These are phyloP conservation scores for Vigna nakashimae DNA, from an alignment of 306 rosid genomes.

Conservation along the genomic window DNA sequence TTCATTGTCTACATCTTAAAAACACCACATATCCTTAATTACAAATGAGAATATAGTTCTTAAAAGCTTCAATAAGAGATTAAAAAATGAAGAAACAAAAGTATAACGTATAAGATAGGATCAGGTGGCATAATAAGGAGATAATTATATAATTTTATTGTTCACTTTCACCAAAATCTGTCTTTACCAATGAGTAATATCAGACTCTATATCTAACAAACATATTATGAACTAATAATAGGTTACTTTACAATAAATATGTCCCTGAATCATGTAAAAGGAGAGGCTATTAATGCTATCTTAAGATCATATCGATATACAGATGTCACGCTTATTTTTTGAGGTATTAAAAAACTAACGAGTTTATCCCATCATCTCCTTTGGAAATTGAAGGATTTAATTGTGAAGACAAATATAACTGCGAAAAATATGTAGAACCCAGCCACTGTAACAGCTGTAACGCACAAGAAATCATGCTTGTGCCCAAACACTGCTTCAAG, in stretches of 20 bases:
- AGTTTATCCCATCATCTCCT: conserved; percentile 67
- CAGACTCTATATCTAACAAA: conserved; percentile 28
- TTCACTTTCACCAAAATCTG: neutral
- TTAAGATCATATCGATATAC: conserved; percentile 57
- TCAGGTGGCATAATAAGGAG: neutral
- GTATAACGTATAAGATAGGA: neutral
- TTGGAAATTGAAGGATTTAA: conserved; percentile 87
- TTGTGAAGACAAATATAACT: no score
- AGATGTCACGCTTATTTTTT: conserved; percentile 45
- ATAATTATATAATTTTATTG: neutral
- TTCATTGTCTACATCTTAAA: no score
- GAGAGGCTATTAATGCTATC: conserved; percentile 37
- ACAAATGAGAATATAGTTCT: no score
- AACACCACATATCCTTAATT: no score
- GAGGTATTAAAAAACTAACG: conserved; percentile 43
- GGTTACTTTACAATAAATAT: conserved; percentile 44
- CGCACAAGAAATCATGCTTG: no score
- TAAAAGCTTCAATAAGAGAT: neutral
- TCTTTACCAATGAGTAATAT: conserved; percentile 12
- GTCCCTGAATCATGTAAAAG: conserved; percentile 18
- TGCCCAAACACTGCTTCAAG: no score
- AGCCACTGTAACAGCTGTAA: no score
- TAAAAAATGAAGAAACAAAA: neutral
- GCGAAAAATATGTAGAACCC: no score
- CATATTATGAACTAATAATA: conserved; percentile 22